Evolutionary conservation across 805 yeast species (phyloP), one percentile per base, ranked within the genome.

Genomic region (Wickerhamiella spandovensis): DNA sequence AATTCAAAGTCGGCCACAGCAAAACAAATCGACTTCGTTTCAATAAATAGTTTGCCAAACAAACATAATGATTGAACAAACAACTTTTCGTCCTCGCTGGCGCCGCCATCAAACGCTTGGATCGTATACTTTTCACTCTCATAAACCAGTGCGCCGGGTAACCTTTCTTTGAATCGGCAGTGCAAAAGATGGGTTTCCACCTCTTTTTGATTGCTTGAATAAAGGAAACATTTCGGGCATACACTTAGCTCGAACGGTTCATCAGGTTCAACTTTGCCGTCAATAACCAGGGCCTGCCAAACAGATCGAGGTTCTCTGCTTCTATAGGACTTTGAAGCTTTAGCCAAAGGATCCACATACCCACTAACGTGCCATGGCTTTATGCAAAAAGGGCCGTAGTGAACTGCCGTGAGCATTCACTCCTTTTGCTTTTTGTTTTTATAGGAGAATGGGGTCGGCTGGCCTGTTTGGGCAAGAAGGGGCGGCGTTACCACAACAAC

Each of bases 301-400:
- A 58, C 50, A 5, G 59, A 41, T 28, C 46, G 43, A 9, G 59
- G 60, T 50, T 56, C 61, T 24, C 54, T 51, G 44, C 49, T 48
- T 38, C 66, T 55, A 55, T 50, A 58, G 20, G 56, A 57, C 39
- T 54, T 54, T 44, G 53, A 22, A n/a, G 58, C 49, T 48, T 53
- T 53, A 28, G 61, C 52, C 20, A 51, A 66, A 45, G 71, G 71
- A 48, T 64, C 67, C 55, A 88, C 85, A 62, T 86, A 82, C 0
- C 87, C 94, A 2, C 84, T 83, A 0, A 94, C 92, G 62, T 83
- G 88, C 96, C 97, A 87, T 2, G 97, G 82, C 49, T 78, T 74
- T 54, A 89, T 78, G 52, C 74, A 75, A 56, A 71, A 74, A 20
- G 74, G 71, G 0, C 96, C 97, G 53, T 85, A 76, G 32, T 72